Conservation (phyloP, 352 stramenopile species). For the Phytophthora ohioensis region DNA sequence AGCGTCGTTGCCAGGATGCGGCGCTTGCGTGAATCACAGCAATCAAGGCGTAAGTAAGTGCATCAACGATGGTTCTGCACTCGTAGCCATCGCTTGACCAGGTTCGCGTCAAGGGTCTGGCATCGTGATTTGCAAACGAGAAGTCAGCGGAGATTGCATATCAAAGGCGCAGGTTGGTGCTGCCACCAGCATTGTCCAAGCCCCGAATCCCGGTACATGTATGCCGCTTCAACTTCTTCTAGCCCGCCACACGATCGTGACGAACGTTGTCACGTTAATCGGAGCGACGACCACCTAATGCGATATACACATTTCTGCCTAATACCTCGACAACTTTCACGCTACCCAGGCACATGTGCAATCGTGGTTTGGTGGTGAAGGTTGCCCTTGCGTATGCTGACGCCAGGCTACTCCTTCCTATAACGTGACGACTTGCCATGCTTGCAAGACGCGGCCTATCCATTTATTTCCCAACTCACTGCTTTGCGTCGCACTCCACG, state of each 20-base stretch:
- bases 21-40: too few relatives aligned
- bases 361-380: background rate
- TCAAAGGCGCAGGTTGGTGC: too few relatives aligned
- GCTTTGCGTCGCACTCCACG: background rate
- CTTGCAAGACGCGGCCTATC: slow-evolving; percentile 3
- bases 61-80: too few relatives aligned
- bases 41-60: too few relatives aligned
- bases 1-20: too few relatives aligned
- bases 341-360: slow-evolving; percentile 1
- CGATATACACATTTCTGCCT: background rate
- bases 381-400: background rate
- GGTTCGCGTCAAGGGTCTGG: background rate
- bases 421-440: background rate
- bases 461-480: background rate
- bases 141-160: too few relatives aligned
- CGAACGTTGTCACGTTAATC: background rate
- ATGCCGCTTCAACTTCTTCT: background rate
- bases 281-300: background rate
- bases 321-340: background rate
- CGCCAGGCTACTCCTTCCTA: background rate
- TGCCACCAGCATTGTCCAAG: too few relatives aligned
- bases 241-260: background rate
- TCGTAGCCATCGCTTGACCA: too few relatives aligned
- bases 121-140: too few relatives aligned
- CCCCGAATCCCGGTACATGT: too few relatives aligned